These are phyloP conservation scores for Rhynchospora tenuis DNA, from an alignment of 176 grass and related monocot genomes.

Conservation along the genomic window DNA sequence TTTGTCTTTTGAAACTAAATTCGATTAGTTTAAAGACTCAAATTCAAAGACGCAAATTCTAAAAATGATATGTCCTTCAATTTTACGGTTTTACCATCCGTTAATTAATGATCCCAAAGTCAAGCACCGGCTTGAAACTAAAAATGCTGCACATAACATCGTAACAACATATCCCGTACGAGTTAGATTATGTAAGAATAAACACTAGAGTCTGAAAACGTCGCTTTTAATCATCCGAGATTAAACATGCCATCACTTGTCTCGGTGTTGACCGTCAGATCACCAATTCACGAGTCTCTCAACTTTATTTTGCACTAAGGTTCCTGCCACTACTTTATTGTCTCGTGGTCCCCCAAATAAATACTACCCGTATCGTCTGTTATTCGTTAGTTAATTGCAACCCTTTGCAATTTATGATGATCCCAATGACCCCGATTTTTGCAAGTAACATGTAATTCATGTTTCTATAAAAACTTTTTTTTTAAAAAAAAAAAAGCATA, in stretches of 20 bases:
- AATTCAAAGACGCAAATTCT: no score
- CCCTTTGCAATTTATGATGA: background rate
- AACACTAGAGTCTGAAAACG: background rate
- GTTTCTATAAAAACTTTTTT: no score
- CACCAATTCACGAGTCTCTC: background rate
- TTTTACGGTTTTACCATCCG: no score
- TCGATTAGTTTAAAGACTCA: no score
- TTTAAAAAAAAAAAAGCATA: no score
- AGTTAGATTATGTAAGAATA: background rate
- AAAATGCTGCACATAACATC: background rate
- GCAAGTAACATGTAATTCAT: background rate
- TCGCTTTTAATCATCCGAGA: background rate
- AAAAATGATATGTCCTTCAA: no score
- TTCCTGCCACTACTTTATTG: conserved; percentile 14
- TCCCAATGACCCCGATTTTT: no score
- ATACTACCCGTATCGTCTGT: background rate
- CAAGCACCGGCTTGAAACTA: background rate
- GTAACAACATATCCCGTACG: background rate
- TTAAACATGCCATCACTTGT: conserved; percentile 2
- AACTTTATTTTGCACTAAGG: conserved; percentile 3
- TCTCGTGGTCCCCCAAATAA: background rate
- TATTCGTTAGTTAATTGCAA: background rate
- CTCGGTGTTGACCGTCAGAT: conserved; percentile 7
- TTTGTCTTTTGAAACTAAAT: no score
- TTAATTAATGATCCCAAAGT: no score